A percentile compares a stretch with the other conserved stretches of the same genome.
Conservation (phyloP, 2,329 filamentous ascomycete genomes). For the Diaporthe australafricana region DNA sequence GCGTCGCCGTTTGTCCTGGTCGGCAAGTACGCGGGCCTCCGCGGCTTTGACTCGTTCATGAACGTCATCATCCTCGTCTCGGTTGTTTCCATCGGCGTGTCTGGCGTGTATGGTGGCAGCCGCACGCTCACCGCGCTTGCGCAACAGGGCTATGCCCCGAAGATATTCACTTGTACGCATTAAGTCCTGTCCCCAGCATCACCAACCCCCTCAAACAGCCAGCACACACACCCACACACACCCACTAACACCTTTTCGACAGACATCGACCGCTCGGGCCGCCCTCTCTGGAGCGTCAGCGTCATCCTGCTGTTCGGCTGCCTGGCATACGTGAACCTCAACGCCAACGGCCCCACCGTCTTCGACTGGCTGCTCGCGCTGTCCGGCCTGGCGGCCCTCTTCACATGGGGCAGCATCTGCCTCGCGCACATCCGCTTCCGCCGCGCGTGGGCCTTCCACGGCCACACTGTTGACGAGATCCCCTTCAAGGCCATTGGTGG, state of each 20-base stretch:
- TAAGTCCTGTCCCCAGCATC: conserved; percentile 38
- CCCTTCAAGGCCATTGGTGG: conserved; percentile 73
- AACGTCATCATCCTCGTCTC: conserved; percentile 70
- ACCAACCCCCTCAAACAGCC: background rate
- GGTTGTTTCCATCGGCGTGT: conserved; percentile 69
- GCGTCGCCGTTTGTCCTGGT: conserved; percentile 70
- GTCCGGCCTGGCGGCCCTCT: conserved; percentile 73
- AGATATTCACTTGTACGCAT: conserved; percentile 54
- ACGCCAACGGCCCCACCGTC: conserved; percentile 58
- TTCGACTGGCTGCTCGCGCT: conserved; percentile 76
- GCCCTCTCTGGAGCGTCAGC: conserved; percentile 64
- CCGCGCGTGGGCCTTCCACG: conserved; percentile 69
- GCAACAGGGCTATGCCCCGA: conserved; percentile 69
- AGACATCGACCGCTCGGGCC: conserved; percentile 68
- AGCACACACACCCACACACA: too few species aligned
- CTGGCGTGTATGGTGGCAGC: conserved; percentile 68
- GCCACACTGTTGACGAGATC: conserved; percentile 74
- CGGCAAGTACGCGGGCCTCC: conserved; percentile 63
- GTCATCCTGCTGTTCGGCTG: conserved; percentile 60
- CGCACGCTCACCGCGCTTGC: conserved; percentile 70
- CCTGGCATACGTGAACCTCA: conserved; percentile 62
- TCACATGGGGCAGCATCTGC: conserved; percentile 78
- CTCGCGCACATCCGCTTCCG: conserved; percentile 78
- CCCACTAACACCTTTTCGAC: background rate
- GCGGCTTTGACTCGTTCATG: conserved; percentile 66